Base-by-base conservation (phyloP, 1,284 basidiomycete species). In the Moesziomyces sp. region DNA sequence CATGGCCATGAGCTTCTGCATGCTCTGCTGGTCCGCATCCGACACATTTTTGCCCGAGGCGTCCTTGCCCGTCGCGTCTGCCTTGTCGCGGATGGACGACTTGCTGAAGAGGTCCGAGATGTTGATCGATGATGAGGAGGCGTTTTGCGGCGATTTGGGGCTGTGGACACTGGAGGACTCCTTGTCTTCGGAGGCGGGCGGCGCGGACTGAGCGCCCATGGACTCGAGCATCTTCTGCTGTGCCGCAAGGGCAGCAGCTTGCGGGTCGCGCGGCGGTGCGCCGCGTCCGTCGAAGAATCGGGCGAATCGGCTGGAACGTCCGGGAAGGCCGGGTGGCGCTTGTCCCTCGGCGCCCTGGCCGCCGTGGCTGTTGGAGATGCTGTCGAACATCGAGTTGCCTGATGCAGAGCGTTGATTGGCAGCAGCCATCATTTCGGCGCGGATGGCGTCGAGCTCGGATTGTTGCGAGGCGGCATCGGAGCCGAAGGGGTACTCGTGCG, bases 1-100 rank as follows among this genome's bases (percentile, higher is more conserved):
- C 71, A 82, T 74, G 23, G 82, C 80, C 81, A 83, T 82, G 51
- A 83, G 78, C 71, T 82, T 81, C 53, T 83, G 80, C 82, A 83
- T 83, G 48, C 76, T 76, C 42, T 78, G 76, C 56, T 79, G 66
- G 45, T 83, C 82, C 1, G 81, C 79, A 3, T 81, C 77, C 21
- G 66, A 60, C 5, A 66, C 73, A 28, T 74, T 65, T 50, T 76
- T 60, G 65, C 63, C 58, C 43, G 61, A 61, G 19, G 52, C 63
- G 43, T 69, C 57, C 47, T 63, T 64, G 48, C 53, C 53, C 21
- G 49, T 35, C 8, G 48, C 53, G 40, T 68, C 61, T 28, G 46
- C 62, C 51, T 65, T 51, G 52, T 68, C 63, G 21, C 52, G 45
- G 23, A 64, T 50, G 13, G 75, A 49, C 5, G 70, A 52, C 56